Evolutionary conservation across 1,284 basidiomycete species (phyloP), one percentile per base, ranked within the genome.

Genomic region (Phylloporus sp.): DNA sequence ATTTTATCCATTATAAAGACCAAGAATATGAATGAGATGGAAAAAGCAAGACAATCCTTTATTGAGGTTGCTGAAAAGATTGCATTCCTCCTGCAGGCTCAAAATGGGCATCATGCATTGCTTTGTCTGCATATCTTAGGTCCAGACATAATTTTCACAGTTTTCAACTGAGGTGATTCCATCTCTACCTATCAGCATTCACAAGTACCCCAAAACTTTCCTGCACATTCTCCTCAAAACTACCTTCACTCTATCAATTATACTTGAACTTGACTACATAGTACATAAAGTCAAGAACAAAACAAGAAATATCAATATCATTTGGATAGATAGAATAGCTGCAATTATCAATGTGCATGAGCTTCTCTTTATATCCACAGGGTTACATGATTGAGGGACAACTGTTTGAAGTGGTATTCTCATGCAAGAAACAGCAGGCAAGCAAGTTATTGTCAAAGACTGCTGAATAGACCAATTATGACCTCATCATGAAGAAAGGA

Each of bases 121-220:
- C 28, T 40, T 12, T 55, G 28, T 28, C 12, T 55, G 11, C 20
- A 13, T 2, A 24, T 46, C 6, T 42, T 51, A 11, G 49, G 49
- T 6, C 20, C 50, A 13, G 29, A 58, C 2, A 12, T 51, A 13
- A 24, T 51, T 12, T 51, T 60, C 31, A 60, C 29, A 2, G 2
- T 58, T 6, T 58, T 58, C 6, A 34, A 58, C 24, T 22, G 5
- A 1, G 39, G 49, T 6, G 20, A 29, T 6, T 53, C 40, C 6
- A 59, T 59, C 10, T 59, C 58, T 18, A 59, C 49, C 49, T 6
- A 52, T 53, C 31, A 60, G 46, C 28, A 60, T 60, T 6, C 31
- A 60, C 40, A 2, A 3, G 2, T 53, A 10, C 4, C 39, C 50
- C 0, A 7, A 60, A 8, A 10, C 28, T 15, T 60, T 60, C 24